These are phyloP conservation scores for Arabidopsis thaliana DNA, from an alignment of 345 rosid genomes.

Conservation along the genomic window TAIR10.1 NC_003076.8:17628001-17628500, in stretches of 20 bases:
- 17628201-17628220: too few species aligned
- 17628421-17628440: conserved; percentile 1
- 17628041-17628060: too few species aligned
- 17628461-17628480: neutral
- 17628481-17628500: conserved; percentile 84
- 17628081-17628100: too few species aligned
- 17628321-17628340: neutral
- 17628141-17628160: too few species aligned
- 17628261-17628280: neutral
- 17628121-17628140: too few species aligned
- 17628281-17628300: neutral
- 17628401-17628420: neutral
- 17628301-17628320: neutral
- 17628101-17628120: too few species aligned
- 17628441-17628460: neutral
- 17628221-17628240: neutral
- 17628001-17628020: too few species aligned
- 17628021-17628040: too few species aligned
- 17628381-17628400: neutral
- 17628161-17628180: neutral
- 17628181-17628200: too few species aligned
- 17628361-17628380: neutral
- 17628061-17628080: neutral
- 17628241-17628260: neutral
- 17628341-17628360: neutral